Conservation (phyloP, 2,329 filamentous ascomycete species). For the Epichloe bromicola region DNA sequence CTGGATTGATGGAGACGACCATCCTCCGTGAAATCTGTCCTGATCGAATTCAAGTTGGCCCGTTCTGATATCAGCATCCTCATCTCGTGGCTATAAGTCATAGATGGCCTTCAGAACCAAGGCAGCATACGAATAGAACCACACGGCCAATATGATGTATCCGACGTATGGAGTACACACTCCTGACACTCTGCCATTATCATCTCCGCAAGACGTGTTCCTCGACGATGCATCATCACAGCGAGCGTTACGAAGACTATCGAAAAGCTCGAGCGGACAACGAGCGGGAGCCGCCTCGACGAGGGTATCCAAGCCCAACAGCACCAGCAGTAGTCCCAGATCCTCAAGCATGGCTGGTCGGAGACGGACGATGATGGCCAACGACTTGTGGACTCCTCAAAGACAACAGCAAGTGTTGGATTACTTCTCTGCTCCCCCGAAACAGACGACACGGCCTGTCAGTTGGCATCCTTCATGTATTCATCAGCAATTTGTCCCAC, state of each 20-base stretch:
- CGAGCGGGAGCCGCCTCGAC: slow-evolving; percentile 35
- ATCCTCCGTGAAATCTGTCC: too few species aligned
- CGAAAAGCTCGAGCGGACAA: slow-evolving; percentile 35
- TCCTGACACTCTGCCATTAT: slow-evolving; percentile 14
- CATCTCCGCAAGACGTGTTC: slow-evolving; percentile 25
- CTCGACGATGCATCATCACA: slow-evolving; percentile 41
- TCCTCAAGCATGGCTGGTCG: slow-evolving; percentile 34
- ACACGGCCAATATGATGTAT: slow-evolving; percentile 17
- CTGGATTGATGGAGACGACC: too few species aligned
- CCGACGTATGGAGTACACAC: slow-evolving; percentile 14
- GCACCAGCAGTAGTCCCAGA: slow-evolving; percentile 56
- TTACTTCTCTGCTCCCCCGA: slow-evolving; percentile 10
- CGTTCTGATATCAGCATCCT: too few species aligned
- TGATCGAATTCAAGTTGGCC: too few species aligned
- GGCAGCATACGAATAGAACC: not conserved
- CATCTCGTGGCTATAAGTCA: not conserved
- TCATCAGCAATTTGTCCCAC: slow-evolving; percentile 8
- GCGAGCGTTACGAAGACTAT: slow-evolving; percentile 33
- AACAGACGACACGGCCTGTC: slow-evolving; percentile 20
- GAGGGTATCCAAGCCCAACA: slow-evolving; percentile 52
- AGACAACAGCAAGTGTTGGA: slow-evolving; percentile 35
- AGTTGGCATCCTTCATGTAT: slow-evolving; percentile 62
- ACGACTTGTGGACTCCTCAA: slow-evolving; percentile 27
- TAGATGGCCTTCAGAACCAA: not conserved
- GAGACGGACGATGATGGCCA: slow-evolving; percentile 44